Conservation (phyloP, 257 asterid species). For the Vinca minor region DNA sequence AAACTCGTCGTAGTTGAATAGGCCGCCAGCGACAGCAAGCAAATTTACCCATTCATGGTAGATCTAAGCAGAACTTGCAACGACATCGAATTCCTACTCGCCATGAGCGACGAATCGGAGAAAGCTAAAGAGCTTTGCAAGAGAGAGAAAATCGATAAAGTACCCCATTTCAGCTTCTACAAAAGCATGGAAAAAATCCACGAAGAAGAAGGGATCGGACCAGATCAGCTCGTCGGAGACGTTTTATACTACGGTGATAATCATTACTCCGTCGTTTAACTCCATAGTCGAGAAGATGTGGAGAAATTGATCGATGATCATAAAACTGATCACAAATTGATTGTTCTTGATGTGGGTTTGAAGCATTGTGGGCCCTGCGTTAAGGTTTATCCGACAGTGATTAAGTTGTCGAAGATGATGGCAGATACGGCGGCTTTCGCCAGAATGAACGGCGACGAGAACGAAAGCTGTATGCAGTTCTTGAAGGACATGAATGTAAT, state of each 20-base stretch:
- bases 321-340: conserved; percentile 38
- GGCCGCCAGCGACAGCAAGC: conserved; percentile 48
- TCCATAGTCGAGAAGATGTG: conserved; percentile 68
- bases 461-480: conserved; percentile 89
- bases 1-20: conserved; percentile 80
- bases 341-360: conserved; percentile 84
- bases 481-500: conserved; percentile 76
- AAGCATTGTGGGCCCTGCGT: conserved; percentile 98
- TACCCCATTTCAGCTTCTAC: conserved; percentile 93
- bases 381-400: conserved; percentile 85
- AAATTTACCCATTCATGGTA: conserved; percentile 87
- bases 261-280: conserved; percentile 77
- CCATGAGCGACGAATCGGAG: conserved; percentile 81
- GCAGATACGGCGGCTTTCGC: conserved; percentile 70
- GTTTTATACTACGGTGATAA: conserved; percentile 87
- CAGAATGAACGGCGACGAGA: conserved; percentile 95
- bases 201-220: conserved; percentile 89
- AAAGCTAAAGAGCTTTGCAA: conserved; percentile 54
- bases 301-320: conserved; percentile 56
- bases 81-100: conserved; percentile 79
- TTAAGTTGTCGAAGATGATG: conserved; percentile 80
- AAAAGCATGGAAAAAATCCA: conserved; percentile 82
- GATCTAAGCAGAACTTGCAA: conserved; percentile 74
- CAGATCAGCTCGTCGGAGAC: conserved; percentile 77
- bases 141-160: conserved; percentile 58